These are phyloP conservation scores for Neurospora pannonica DNA, from an alignment of 495 filamentous ascomycete species.

Conservation along the genomic window DNA sequence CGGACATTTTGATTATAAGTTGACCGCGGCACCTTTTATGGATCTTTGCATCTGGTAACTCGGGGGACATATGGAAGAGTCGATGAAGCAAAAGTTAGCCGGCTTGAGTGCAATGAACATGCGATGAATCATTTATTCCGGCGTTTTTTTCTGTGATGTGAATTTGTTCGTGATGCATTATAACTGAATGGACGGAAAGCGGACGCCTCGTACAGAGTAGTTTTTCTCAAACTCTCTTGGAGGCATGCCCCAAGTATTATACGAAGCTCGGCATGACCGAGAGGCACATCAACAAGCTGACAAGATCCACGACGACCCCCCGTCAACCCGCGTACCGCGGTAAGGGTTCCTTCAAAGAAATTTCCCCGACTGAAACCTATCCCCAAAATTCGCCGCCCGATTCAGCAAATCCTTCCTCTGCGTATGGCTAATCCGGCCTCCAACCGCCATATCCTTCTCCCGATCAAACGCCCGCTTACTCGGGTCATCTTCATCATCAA, in stretches of 20 bases:
- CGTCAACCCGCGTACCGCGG: neutral
- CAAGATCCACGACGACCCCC: neutral
- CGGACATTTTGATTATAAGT: neutral
- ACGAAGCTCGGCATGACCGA: neutral
- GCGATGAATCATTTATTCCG: neutral
- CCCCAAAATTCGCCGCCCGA: slow-evolving; percentile 72
- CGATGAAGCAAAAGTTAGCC: neutral
- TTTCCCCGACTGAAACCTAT: slow-evolving; percentile 69
- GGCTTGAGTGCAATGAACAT: neutral
- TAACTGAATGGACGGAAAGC: neutral
- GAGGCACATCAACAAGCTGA: neutral
- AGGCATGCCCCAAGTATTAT: neutral
- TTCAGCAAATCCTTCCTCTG: slow-evolving; percentile 74
- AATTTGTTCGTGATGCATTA: neutral
- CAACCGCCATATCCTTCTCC: slow-evolving; percentile 87
- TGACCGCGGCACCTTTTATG: neutral
- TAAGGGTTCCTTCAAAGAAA: slow-evolving; percentile 37
- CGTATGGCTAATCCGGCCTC: slow-evolving; percentile 58
- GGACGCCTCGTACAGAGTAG: neutral
- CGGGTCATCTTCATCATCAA: slow-evolving; percentile 80
- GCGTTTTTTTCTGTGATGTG: too few relatives aligned
- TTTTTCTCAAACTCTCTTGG: neutral
- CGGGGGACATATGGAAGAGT: neutral
- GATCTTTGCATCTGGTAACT: neutral
- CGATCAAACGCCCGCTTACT: slow-evolving; percentile 79